Base-by-base conservation (phyloP, 768 basidiomycete genomes). In the Russula sp. region DNA sequence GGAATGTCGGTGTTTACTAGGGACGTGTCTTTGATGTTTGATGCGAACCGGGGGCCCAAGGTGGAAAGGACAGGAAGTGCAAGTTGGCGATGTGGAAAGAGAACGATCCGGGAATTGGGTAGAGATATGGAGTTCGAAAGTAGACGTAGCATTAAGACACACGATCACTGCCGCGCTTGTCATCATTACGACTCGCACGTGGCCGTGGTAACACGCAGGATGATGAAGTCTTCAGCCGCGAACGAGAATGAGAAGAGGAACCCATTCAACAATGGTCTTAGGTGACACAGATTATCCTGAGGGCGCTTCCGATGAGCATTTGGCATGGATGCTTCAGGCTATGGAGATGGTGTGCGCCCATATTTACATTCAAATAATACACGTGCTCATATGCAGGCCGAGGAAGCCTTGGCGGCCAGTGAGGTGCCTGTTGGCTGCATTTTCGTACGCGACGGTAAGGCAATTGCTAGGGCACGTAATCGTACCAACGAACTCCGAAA, bases 371-470 rank as follows among this genome's bases (percentile, higher is more conserved):
- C n/a, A 22, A 52, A 40, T 54, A 49, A 37, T 56, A 49, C 34
- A 40, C 39, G 35, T 50, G 39, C 58, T 27, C 39, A 57, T 59
- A 32, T 48, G 44, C 68, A 91, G 90, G 91, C 91, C 54, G 84
- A 89, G 68, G 92, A 98, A 73, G 97, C 97, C 4, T 76, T 98
- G 32, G 78, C 79, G 35, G 85, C 87, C 1, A 80, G 83, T 27
- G 97, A 99, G 75, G 97, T 98, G 5, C 97, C 97, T 1, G 95
- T 99, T 0, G 97, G 97, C 22, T 98, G 97, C 68, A 84, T 99
- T 8, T 97, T 98, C 68, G 91, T 98, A 9, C 82, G 91, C 65
- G 81, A 87, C 57, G 83, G 79, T n/a, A 71, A 69, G 35, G 79
- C 91, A 63, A 90, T 99, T 64, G 94, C 96, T 1, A 79, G 80